Evolutionary conservation across 345 rosid species (phyloP).

Genomic region (Atalantia buxifolia): DNA sequence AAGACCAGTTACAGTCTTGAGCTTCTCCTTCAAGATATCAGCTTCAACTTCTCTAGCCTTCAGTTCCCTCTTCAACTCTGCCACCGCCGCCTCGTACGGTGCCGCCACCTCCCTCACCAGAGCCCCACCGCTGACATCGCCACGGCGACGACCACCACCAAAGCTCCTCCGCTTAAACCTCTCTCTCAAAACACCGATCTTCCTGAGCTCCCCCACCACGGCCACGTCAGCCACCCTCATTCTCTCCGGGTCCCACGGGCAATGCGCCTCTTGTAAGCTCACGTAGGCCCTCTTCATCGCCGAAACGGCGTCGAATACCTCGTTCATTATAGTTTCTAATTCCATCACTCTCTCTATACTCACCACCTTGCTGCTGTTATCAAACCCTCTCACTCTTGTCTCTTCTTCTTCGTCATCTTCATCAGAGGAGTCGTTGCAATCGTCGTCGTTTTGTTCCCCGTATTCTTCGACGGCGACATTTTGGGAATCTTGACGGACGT

Average conservation of each 20-base stretch:
- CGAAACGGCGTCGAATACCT: constrained; percentile 71
- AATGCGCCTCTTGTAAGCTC: constrained; percentile 80
- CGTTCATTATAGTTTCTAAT: constrained; percentile 57
- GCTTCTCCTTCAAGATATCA: constrained; percentile 75
- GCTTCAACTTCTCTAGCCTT: constrained; percentile 68
- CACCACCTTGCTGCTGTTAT: constrained; percentile 5
- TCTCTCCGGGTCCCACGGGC: constrained; percentile 95
- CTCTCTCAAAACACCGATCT: constrained; percentile 65
- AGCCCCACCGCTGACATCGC: constrained; percentile 28
- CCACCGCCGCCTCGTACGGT: constrained; percentile 87
- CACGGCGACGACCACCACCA: constrained; percentile 23
- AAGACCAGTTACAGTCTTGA: constrained; percentile 28
- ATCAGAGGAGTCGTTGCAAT: constrained; percentile 7
- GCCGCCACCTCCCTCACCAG: constrained; percentile 85
- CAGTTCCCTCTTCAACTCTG: constrained; percentile 79
- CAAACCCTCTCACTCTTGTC: constrained; percentile 2
- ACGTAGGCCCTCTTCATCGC: constrained; percentile 74
- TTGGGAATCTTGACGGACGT: constrained; percentile 46
- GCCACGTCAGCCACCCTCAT: constrained; percentile 82
- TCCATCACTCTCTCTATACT: constrained; percentile 42
- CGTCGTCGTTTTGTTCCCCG: constrained; percentile 28
- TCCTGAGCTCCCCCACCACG: constrained; percentile 76
- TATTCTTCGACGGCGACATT: constrained; percentile 24
- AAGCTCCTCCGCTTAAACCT: constrained; percentile 57
- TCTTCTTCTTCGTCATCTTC: constrained; percentile 30